A percentile compares a stretch with the other conserved stretches of the same genome.
Conservation (phyloP, 768 basidiomycete genomes). For the Fomitopsis serialis region DNA sequence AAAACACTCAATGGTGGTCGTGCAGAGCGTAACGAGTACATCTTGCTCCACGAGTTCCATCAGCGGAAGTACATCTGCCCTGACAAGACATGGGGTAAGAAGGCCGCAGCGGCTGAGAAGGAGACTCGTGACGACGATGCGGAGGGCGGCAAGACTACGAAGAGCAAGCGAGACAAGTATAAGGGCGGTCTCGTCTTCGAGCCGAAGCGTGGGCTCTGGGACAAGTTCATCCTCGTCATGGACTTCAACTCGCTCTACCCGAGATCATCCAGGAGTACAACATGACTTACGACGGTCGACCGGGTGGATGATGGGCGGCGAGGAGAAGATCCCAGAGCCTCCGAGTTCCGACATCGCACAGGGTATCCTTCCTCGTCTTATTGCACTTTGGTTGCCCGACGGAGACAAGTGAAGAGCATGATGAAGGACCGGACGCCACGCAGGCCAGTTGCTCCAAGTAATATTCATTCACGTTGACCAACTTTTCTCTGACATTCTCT, state of each 20-base stretch:
- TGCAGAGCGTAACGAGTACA: constrained; percentile 98
- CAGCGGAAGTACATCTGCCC: constrained; percentile 93
- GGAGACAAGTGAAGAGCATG: constrained; percentile 83
- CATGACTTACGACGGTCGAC: constrained; percentile 96
- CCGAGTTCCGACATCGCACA: constrained; percentile 65
- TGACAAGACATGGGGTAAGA: constrained; percentile 88
- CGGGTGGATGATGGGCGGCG: constrained; percentile 58
- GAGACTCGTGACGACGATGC: constrained; percentile 48
- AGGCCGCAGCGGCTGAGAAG: constrained; percentile 43
- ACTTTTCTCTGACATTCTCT: not conserved
- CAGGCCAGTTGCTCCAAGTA: constrained; percentile 84
- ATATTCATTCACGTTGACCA: constrained; percentile 3
- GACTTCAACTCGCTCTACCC: constrained; percentile 99
- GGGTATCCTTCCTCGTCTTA: constrained; percentile 94
- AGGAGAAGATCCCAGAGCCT: constrained; percentile 88
- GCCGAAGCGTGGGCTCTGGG: constrained; percentile 93
- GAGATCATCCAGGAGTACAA: constrained; percentile 99
- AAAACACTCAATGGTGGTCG: constrained; percentile 96
- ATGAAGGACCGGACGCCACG: constrained; percentile 84
- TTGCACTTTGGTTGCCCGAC: constrained; percentile 91
- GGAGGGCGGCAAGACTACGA: constrained; percentile 42
- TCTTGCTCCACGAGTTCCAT: constrained; percentile 97
- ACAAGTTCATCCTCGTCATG: constrained; percentile 97
- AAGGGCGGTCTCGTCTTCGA: constrained; percentile 98
- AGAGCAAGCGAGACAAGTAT: constrained; percentile 87